Percentiles rank a stretch among this genome's conserved stretches.
Conservation (phyloP, 2,329 filamentous ascomycete genomes). For the Colletotrichum sp. region DNA sequence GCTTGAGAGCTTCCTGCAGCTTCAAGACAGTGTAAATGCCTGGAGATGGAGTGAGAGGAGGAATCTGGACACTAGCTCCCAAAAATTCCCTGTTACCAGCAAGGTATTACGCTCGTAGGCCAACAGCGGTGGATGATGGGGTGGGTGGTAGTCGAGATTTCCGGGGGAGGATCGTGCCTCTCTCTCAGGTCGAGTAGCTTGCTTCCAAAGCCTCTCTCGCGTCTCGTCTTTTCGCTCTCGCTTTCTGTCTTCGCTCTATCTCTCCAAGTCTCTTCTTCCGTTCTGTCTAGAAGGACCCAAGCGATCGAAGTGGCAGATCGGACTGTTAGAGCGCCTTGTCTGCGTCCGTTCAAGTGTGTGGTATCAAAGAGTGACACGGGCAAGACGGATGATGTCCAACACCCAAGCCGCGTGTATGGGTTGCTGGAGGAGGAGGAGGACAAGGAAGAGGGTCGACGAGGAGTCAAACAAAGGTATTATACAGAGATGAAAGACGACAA, state of each 20-base stretch:
- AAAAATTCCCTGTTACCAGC: neutral
- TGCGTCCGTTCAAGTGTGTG: slow-evolving; percentile 5
- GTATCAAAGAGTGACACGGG: slow-evolving; percentile 22
- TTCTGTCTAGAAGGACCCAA: slow-evolving; percentile 17
- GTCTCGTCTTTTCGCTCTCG: neutral
- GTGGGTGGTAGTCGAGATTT: neutral
- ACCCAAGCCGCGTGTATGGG: slow-evolving; percentile 20
- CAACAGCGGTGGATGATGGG: neutral
- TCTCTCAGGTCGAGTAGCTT: slow-evolving; percentile 1
- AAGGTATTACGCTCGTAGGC: slow-evolving; percentile 14
- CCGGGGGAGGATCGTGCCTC: neutral
- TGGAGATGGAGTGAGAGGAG: neutral
- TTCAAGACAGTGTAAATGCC: neutral
- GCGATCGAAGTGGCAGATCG: slow-evolving; percentile 5
- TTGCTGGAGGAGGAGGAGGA: slow-evolving; percentile 19
- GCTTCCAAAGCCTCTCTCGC: slow-evolving; percentile 3
- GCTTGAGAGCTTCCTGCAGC: neutral
- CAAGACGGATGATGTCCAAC: slow-evolving; percentile 16
- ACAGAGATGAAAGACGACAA: slow-evolving; percentile 19
- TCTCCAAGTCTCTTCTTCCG: slow-evolving; percentile 17
- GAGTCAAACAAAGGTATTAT: slow-evolving; percentile 32
- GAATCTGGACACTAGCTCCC: neutral
- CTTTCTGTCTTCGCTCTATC: neutral
- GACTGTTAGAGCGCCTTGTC: slow-evolving; percentile 10
- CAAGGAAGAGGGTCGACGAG: slow-evolving; percentile 16